Evolutionary conservation across 345 rosid genomes (phyloP), one percentile per base, ranked within the genome.

Genomic region (Iberis pinnata): DNA sequence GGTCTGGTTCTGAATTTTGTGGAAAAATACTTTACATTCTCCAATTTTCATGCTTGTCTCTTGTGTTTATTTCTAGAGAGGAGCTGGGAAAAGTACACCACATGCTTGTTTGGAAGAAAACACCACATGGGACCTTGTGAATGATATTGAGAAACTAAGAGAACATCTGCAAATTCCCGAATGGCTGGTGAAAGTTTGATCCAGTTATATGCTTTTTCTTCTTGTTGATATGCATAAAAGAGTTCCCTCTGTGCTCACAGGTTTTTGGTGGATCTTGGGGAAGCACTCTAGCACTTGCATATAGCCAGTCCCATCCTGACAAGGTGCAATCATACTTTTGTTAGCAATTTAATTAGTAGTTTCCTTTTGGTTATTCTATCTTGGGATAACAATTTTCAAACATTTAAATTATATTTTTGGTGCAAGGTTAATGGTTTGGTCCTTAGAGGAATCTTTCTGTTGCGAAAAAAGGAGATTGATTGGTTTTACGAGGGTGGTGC

Each of bases 241-340:
- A 4, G 4, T 19, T 26, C 13, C 37, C 35, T 20, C 65, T 72
- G 59, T 46, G 65, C 55, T 1, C 38, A 29, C 43, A 90, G 98
- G 89, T 88, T 52, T 84, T 90, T 76, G 95, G 98, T 41, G 98
- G 96, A 35, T 90, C 98, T 20, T 90, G 98, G 96, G 96, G 98
- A 74, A 90, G 98, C 63, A 90, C 96, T 43, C 78, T 90, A 53
- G 83, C 96, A 22, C 86, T 90, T 61, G 83, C 88, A 0, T 90
- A 90, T 65, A 81, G 95, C 75, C 88, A 84, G 70, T 65, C 86
- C 6, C 92, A 88, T 47, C 88, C 96, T 32, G 83, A 84, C 17
- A 90, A 84, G 92, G 98, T 87, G 51, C 13, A 50, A 19, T 35
- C 8, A 26, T 16, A 32, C 48, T 40, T 22, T 22, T 22, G 3